Percentiles rank a stretch among this genome's conserved stretches.
These are phyloP conservation scores for Jamesozyma gamospora DNA, from an alignment of 805 yeast genomes.

Conservation along the genomic window DNA sequence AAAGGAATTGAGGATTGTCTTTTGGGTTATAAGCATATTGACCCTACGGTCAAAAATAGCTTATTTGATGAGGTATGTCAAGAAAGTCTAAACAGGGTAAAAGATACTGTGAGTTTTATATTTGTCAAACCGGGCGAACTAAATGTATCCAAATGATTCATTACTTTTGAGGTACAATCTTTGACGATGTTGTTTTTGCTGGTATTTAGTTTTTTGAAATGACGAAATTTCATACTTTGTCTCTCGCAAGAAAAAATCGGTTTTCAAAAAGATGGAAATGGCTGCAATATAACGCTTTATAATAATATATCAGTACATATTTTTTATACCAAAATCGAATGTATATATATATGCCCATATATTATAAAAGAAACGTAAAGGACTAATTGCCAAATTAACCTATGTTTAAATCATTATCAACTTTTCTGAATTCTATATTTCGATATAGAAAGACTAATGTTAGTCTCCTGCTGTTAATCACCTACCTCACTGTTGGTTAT, in stretches of 20 bases:
- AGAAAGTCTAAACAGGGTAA: conserved; percentile 9
- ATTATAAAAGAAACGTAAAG: too few relatives aligned
- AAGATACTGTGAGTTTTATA: conserved; percentile 17
- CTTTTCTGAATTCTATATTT: conserved; percentile 39
- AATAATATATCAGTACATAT: too few relatives aligned
- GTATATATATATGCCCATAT: too few relatives aligned
- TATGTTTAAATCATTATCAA: conserved; percentile 3
- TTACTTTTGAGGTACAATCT: too few relatives aligned
- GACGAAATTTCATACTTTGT: too few relatives aligned
- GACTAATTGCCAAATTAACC: background rate
- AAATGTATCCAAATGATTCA: too few relatives aligned
- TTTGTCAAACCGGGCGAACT: conserved; percentile 13
- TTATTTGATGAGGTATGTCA: conserved; percentile 14
- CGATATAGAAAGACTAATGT: conserved; percentile 68
- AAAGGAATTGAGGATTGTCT: conserved; percentile 48
- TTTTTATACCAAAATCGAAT: too few relatives aligned
- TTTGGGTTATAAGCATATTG: conserved; percentile 51
- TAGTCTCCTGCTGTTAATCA: conserved; percentile 42
- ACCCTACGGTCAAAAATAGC: conserved; percentile 31
- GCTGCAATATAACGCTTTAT: too few relatives aligned
- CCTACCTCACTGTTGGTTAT: conserved; percentile 35
- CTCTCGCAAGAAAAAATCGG: too few relatives aligned
- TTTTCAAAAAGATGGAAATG: too few relatives aligned
- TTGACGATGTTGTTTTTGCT: too few relatives aligned
- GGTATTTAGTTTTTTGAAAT: too few relatives aligned